Conservation (phyloP, 768 basidiomycete genomes). For the Leccinum disarticulatum region DNA sequence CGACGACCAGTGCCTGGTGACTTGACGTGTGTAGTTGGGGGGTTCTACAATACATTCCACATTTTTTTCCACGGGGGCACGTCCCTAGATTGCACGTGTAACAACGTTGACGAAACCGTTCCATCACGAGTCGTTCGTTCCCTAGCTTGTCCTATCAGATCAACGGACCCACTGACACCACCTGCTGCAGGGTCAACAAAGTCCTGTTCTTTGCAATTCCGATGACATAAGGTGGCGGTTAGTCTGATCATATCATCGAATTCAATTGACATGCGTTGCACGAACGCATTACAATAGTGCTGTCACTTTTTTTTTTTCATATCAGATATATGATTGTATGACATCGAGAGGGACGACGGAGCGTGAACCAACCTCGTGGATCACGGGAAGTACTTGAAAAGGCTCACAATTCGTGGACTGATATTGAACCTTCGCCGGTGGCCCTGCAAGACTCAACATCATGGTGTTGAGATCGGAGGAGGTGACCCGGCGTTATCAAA, state of each 20-base stretch:
- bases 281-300: background rate
- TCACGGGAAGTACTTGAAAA: background rate
- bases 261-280: background rate
- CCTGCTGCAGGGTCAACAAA: background rate
- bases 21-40: background rate
- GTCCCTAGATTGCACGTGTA: constrained; percentile 9
- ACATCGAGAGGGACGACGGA: background rate
- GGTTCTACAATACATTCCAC: background rate
- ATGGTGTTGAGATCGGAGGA: background rate
- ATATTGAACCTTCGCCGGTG: background rate
- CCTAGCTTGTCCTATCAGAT: background rate
- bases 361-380: background rate
- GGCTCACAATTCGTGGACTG: background rate
- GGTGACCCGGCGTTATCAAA: background rate
- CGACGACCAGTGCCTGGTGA: background rate
- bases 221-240: background rate
- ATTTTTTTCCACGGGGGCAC: constrained; percentile 7
- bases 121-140: background rate
- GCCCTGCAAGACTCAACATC: background rate
- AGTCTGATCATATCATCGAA: background rate
- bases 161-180: background rate
- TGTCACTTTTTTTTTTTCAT: background rate
- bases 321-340: background rate
- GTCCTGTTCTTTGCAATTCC: constrained; percentile 15
- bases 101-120: background rate